Evolutionary conservation across 2,329 filamentous ascomycete species (phyloP), one percentile per base, ranked within the genome.

Genomic region (Xylaria sp.): DNA sequence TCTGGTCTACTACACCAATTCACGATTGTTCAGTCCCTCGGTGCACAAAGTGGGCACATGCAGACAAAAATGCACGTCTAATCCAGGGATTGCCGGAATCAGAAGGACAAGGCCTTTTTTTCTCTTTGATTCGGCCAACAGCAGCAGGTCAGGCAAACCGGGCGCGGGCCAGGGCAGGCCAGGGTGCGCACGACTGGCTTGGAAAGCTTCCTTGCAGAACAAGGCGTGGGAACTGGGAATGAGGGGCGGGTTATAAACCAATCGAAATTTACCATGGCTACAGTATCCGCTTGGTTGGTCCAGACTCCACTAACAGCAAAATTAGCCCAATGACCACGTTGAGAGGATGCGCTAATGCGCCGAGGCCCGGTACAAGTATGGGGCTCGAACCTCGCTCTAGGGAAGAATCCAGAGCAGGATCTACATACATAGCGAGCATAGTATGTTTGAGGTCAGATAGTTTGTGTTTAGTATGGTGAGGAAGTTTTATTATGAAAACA

Each of bases 161-260:
- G 46, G 42, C 38, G 49, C 7, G 13, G 58, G 53, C 49, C 64
- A 51, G 42, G 61, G 49, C 7, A 9, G 58, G 53, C 49, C 64
- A 51, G 42, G 61, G 61, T 48, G 60, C n/a, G 31, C 33, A 5
- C 36, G 20, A 57, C 54, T 58, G 36, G 40, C 26, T 36, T 42
- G 49, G 49, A 40, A 46, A 64, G 60, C 65, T 67, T 28, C 54
- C 54, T 54, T 61, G 65, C 66, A 67, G 61, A 42, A 65, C 28
- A 51, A 58, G 56, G 62, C 66, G 63, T 66, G 66, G 63, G 57
- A 61, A 61, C 58, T 33, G n/a, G 66, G 53, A 66, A 56, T 68
- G 61, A 65, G 56, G 20, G 60, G 56, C 40, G 58, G 58, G 66
- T 38, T 63, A 46, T 38, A 5, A 46, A 10, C 67, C 63, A 69